Evolutionary conservation across 2,329 filamentous ascomycete genomes (phyloP).

Genomic region (Penicillium sp.): DNA sequence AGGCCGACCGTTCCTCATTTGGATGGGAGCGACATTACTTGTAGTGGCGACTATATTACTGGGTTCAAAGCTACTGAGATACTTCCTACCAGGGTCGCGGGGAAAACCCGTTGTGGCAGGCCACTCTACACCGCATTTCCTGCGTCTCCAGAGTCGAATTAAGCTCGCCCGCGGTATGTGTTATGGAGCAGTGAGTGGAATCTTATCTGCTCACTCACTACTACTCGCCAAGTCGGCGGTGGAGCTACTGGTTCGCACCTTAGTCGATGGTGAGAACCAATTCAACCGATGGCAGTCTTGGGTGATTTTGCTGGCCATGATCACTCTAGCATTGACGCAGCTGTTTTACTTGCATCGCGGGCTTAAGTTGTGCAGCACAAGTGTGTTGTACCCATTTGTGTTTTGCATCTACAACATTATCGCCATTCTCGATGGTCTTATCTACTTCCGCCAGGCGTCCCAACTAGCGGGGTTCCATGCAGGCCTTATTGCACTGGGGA

Average conservation of each 20-base stretch:
- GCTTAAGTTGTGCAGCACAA: slow-evolving; percentile 91
- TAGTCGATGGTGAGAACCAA: slow-evolving; percentile 84
- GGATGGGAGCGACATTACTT: slow-evolving; percentile 80
- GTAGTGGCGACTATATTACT: slow-evolving; percentile 69
- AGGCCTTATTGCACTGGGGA: slow-evolving; percentile 74
- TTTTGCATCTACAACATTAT: slow-evolving; percentile 99
- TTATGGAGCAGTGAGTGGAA: slow-evolving; percentile 88
- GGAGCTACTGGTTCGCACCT: slow-evolving; percentile 84
- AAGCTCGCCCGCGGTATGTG: slow-evolving; percentile 78
- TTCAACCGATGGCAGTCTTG: slow-evolving; percentile 95
- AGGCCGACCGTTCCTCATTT: slow-evolving; percentile 74
- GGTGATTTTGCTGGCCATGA: slow-evolving; percentile 79
- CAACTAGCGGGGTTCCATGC: slow-evolving; percentile 74
- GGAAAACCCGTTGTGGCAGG: slow-evolving; percentile 46
- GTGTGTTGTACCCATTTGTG: slow-evolving; percentile 91
- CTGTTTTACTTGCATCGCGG: slow-evolving; percentile 94
- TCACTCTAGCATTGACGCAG: slow-evolving; percentile 80
- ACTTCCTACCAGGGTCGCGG: slow-evolving; percentile 33
- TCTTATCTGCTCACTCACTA: slow-evolving; percentile 88
- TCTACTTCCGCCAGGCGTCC: slow-evolving; percentile 91
- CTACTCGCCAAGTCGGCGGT: slow-evolving; percentile 95
- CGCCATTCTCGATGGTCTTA: slow-evolving; percentile 92
- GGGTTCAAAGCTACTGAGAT: slow-evolving; percentile 50
- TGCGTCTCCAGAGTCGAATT: slow-evolving; percentile 58
- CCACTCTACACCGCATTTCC: slow-evolving; percentile 38